A percentile compares a stretch with the other conserved stretches of the same genome.
phyloP scores from a whole-genome alignment of 768 basidiomycete genomes.

The Leucosporidium yakuticum region DNA sequence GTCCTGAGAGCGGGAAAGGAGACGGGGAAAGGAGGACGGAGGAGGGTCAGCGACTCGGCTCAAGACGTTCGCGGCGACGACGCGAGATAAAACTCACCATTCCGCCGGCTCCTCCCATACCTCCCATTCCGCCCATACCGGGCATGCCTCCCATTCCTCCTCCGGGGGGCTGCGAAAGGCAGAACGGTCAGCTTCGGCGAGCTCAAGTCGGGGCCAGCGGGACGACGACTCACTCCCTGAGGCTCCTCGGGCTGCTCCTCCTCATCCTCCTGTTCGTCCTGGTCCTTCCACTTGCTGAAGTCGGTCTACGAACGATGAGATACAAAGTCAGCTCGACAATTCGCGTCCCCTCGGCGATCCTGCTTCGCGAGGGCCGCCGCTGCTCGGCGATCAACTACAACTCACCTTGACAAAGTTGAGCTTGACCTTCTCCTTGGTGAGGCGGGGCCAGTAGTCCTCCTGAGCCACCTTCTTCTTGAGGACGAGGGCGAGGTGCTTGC shows the following conservation, averaged over 20 bases:
- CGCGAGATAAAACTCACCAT: slow-evolving; percentile 32
- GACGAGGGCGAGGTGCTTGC: slow-evolving; percentile 61
- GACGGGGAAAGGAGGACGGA: not conserved
- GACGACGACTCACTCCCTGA: slow-evolving; percentile 37
- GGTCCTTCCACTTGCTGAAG: slow-evolving; percentile 68
- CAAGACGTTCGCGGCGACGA: slow-evolving; percentile 9
- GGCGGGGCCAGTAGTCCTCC: slow-evolving; percentile 82
- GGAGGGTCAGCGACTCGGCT: not conserved
- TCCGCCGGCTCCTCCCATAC: slow-evolving; percentile 56
- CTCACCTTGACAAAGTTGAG: slow-evolving; percentile 64
- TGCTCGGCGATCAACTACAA: not conserved
- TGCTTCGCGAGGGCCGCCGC: too few relatives aligned
- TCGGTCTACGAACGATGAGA: slow-evolving; percentile 7
- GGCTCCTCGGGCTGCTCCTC: slow-evolving; percentile 49
- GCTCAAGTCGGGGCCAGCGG: slow-evolving; percentile 30
- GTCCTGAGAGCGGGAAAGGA: not conserved
- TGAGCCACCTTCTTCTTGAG: slow-evolving; percentile 74
- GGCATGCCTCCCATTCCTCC: slow-evolving; percentile 48
- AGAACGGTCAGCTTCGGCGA: not conserved
- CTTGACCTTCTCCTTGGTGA: slow-evolving; percentile 81
- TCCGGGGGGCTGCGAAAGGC: slow-evolving; percentile 1
- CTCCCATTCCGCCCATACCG: slow-evolving; percentile 52
- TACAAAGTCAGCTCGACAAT: not conserved
- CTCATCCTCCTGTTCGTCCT: slow-evolving; percentile 85
- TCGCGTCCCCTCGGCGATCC: not conserved